phyloP scores from a whole-genome alignment of 306 rosid species.

The Dalbergia oliveri region DNA sequence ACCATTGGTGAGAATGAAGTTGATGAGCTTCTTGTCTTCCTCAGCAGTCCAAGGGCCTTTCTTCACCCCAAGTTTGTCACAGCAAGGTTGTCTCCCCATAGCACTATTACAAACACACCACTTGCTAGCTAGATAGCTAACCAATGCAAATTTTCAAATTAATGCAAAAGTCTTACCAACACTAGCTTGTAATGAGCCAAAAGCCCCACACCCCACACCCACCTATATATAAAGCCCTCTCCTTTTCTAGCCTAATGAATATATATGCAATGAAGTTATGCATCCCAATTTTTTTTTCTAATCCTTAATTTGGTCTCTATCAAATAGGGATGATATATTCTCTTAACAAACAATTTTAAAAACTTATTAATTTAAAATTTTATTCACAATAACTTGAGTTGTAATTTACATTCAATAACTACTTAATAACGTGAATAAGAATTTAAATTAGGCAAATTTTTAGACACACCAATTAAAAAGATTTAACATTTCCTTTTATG shows the following conservation, averaged over 20 bases:
- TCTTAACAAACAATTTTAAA: no score
- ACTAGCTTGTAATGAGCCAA: slow-evolving; percentile 56
- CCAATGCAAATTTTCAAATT: slow-evolving; percentile 29
- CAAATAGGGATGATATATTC: no score
- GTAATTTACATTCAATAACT: no score
- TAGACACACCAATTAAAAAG: no score
- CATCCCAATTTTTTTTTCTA: not conserved
- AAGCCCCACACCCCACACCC: slow-evolving; percentile 64
- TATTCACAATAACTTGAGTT: no score
- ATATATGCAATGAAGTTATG: slow-evolving; percentile 30
- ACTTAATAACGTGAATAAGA: no score
- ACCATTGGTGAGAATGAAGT: slow-evolving; percentile 87
- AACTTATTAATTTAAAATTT: no score
- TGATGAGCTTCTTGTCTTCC: slow-evolving; percentile 93
- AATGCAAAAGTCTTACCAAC: slow-evolving; percentile 50
- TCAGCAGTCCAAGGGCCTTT: slow-evolving; percentile 98
- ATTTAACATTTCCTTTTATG: no score
- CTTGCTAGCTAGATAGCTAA: slow-evolving; percentile 12
- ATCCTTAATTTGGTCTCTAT: no score
- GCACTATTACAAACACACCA: slow-evolving; percentile 25
- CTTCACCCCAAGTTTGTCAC: slow-evolving; percentile 96
- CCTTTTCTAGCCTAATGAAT: slow-evolving; percentile 50
- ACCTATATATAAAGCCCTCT: slow-evolving; percentile 59
- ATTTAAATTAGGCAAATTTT: no score
- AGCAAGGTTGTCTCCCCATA: slow-evolving; percentile 98